Evolutionary conservation across 257 asterid species (phyloP).

Genomic region (Solanum sejunctum): DNA sequence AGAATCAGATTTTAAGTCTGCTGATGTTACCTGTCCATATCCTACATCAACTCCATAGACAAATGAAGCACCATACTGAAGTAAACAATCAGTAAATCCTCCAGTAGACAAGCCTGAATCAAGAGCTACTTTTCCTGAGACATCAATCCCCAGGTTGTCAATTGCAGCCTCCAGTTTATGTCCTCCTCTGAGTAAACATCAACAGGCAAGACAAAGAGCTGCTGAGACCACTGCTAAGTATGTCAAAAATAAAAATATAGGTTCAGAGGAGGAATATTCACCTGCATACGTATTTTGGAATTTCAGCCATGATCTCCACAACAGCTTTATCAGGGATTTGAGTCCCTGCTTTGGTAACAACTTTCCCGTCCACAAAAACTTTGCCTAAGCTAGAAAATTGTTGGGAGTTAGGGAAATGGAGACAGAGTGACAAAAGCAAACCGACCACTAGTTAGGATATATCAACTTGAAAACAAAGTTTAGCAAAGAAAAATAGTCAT

Average conservation of each 20-base stretch:
- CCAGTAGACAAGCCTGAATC: conserved; percentile 99
- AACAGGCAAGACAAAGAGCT: not conserved
- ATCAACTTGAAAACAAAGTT: not conserved
- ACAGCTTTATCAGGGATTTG: conserved; percentile 68
- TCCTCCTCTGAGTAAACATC: conserved; percentile 62
- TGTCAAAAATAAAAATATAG: not conserved
- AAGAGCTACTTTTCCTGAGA: conserved; percentile 78
- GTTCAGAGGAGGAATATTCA: conserved; percentile 40
- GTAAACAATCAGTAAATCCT: conserved; percentile 98
- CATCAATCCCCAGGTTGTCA: conserved; percentile 75
- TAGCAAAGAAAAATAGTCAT: not conserved
- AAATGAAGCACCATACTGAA: conserved; percentile 86
- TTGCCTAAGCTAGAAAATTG: conserved; percentile 42
- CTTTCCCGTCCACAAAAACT: conserved; percentile 89
- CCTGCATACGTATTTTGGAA: conserved; percentile 99
- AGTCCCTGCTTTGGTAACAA: conserved; percentile 80
- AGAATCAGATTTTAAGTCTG: not conserved
- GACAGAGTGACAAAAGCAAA: not conserved
- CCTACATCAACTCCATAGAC: conserved; percentile 99
- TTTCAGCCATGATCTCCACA: conserved; percentile 90
- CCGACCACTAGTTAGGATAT: not conserved
- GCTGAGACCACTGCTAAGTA: not conserved
- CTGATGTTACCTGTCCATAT: conserved; percentile 69
- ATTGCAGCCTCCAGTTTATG: conserved; percentile 90
- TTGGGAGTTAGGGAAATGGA: not conserved